Percentiles rank a stretch among this genome's conserved stretches.
Evolutionary conservation across 345 rosid genomes (phyloP).

Genomic region (Salix koriyanagi): DNA sequence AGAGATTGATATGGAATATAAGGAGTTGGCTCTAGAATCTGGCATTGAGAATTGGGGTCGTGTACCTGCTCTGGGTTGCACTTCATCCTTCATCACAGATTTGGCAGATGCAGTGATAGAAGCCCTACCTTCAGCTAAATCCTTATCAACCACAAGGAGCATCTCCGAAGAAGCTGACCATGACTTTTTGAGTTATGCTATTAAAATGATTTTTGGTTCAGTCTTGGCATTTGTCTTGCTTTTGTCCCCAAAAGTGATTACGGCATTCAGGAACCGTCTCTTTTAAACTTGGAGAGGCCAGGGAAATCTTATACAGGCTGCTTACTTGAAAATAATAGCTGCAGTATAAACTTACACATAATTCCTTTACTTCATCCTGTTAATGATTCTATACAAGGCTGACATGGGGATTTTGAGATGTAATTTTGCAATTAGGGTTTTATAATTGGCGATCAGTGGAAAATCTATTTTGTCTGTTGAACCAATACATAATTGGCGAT

Average conservation of each 20-base stretch:
- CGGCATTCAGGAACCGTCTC: constrained; percentile 58
- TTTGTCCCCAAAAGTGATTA: constrained; percentile 51
- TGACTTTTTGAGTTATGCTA: constrained; percentile 44
- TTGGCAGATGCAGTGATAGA: constrained; percentile 88
- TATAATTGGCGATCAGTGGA: background rate
- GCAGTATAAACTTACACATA: too few species aligned
- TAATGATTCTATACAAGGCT: background rate
- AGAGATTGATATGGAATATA: constrained; percentile 93
- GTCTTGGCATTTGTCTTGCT: constrained; percentile 65
- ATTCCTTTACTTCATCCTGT: too few species aligned
- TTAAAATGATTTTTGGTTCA: constrained; percentile 74
- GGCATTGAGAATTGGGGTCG: constrained; percentile 92
- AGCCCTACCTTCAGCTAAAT: constrained; percentile 71
- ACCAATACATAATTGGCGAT: too few species aligned
- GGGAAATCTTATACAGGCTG: background rate
- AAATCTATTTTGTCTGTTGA: too few species aligned
- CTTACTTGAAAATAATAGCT: background rate
- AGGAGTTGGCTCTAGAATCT: constrained; percentile 75
- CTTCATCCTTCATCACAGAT: constrained; percentile 78
- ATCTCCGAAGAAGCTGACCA: constrained; percentile 41
- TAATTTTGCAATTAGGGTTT: background rate
- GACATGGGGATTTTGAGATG: background rate
- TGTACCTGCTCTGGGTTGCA: constrained; percentile 80
- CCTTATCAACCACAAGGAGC: constrained; percentile 34
- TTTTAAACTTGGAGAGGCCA: constrained; percentile 11